Base-by-base conservation (phyloP, 768 basidiomycete genomes). In the Termitomyces sp. region DNA sequence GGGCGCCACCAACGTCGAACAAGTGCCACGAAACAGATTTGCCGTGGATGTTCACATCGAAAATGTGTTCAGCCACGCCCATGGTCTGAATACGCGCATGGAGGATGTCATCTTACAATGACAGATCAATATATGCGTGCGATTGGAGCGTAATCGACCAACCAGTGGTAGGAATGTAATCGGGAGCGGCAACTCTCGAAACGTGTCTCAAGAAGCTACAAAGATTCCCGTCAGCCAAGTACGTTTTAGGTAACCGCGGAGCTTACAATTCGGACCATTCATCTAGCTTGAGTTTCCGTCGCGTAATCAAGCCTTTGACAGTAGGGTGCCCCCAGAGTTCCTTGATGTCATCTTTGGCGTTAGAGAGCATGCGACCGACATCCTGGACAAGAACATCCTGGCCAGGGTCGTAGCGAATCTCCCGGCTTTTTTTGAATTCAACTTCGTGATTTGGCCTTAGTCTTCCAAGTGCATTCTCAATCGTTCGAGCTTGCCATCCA, bases 41-140 rank as follows among this genome's bases (percentile, higher is more conserved):
- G 14, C 90, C 88, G 61, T 90, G 87, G 43, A 92, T 82, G 48
- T 86, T 83, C 32, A 93, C 86, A 55, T 90, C 88, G 63, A 93
- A 93, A 32, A 85, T 76, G 63, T 93, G 90, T 69, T 93, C 91
- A 0, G 88, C 81, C 4, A 94, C 87, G 0, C 91, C 91, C 86
- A 94, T 91, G 7, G 91, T 94, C 67, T 92, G 92, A 54, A 94
- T 88, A 36, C 91, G 87, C n/a, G 90, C 90, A 66, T 91, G 90
- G 18, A 94, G 76, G 56, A 94, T 91, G 66, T 94, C 91, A 69
- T 93, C 91, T 90, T 45, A 16, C 16, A 33, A 59, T 24, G 8
- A 36, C 22, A 54, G 13, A 61, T 72, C 55, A 70, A 62, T 67
- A 68, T 70, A 72, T 71, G 68, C 66, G 64, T 41, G 30, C 55